Conservation (phyloP, 148 eudicot species). For the Dysphania ambrosioides region DNA sequence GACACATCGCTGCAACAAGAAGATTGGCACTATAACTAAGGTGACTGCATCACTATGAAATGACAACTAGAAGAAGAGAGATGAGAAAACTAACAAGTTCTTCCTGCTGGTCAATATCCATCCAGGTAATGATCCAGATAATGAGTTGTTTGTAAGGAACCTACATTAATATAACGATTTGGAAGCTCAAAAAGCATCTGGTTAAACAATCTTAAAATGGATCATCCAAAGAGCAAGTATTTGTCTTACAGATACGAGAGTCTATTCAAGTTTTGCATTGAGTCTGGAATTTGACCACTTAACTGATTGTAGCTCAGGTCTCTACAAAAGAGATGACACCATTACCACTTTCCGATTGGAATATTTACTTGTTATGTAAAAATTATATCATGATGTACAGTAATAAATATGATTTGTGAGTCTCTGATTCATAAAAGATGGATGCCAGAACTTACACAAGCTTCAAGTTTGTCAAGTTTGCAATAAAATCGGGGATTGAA, state of each 20-base stretch:
- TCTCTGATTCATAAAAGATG: neutral
- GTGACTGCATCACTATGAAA: neutral
- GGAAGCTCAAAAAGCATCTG: neutral
- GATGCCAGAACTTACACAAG: constrained; percentile 18
- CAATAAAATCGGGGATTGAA: constrained; percentile 47
- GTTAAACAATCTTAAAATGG: no score
- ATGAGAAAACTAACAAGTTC: constrained; percentile 33
- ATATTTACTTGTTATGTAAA: no score
- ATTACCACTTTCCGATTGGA: neutral
- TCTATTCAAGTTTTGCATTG: constrained; percentile 18
- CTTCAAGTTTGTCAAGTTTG: constrained; percentile 29
- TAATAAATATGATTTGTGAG: neutral
- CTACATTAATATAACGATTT: constrained; percentile 26
- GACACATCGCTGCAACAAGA: constrained; percentile 65
- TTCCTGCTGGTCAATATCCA: constrained; percentile 41
- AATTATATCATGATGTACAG: neutral
- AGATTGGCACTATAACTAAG: neutral
- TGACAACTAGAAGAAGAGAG: neutral
- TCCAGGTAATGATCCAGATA: constrained; percentile 50
- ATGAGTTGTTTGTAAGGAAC: constrained; percentile 53
- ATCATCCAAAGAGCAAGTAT: neutral
- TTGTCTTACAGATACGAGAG: constrained; percentile 35
- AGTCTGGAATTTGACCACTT: constrained; percentile 42
- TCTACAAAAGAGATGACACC: constrained; percentile 29
- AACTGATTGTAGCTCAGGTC: constrained; percentile 57